phyloP scores from a whole-genome alignment of 1,284 basidiomycete species.

The Ustilago xerochloae region DNA sequence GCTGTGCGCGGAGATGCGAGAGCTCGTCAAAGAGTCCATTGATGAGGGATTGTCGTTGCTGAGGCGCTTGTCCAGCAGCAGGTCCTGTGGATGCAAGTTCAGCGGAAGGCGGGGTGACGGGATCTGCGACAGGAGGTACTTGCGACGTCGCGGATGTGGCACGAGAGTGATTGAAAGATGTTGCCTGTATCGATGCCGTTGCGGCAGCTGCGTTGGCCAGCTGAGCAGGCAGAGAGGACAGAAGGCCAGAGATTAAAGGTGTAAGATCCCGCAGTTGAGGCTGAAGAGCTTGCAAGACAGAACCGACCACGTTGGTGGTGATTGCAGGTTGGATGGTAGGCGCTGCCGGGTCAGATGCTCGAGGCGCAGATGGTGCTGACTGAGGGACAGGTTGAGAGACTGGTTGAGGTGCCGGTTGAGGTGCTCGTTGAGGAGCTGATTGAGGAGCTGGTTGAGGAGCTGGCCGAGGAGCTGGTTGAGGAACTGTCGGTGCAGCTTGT shows the following conservation, averaged over 20 bases:
- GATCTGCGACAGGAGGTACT: too few relatives aligned
- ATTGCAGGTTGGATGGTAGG: neutral
- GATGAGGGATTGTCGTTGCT: slow-evolving; percentile 23
- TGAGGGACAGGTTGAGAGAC: neutral
- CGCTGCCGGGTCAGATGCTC: too few relatives aligned
- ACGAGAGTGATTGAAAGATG: too few relatives aligned
- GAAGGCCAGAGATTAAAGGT: neutral
- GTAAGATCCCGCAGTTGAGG: slow-evolving; percentile 10
- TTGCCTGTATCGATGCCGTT: neutral
- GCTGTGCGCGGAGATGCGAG: slow-evolving; percentile 20
- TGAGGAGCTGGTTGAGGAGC: too few relatives aligned
- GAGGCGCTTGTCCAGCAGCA: neutral
- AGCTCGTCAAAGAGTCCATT: slow-evolving; percentile 31
- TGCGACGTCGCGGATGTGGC: neutral
- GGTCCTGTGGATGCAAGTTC: neutral
- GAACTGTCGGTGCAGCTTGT: too few relatives aligned
- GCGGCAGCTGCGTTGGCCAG: neutral
- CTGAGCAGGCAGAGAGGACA: slow-evolving; percentile 1
- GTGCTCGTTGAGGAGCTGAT: too few relatives aligned
- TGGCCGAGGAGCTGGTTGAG: too few relatives aligned
- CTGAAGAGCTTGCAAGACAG: slow-evolving; percentile 13
- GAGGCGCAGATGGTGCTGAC: neutral
- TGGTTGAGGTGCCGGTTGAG: neutral
- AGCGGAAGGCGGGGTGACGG: too few relatives aligned
- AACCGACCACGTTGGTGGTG: slow-evolving; percentile 7